Percentiles rank a stretch among this genome's conserved stretches.
phyloP scores from a whole-genome alignment of 2,329 filamentous ascomycete genomes.

The Seiridium cupressi region DNA sequence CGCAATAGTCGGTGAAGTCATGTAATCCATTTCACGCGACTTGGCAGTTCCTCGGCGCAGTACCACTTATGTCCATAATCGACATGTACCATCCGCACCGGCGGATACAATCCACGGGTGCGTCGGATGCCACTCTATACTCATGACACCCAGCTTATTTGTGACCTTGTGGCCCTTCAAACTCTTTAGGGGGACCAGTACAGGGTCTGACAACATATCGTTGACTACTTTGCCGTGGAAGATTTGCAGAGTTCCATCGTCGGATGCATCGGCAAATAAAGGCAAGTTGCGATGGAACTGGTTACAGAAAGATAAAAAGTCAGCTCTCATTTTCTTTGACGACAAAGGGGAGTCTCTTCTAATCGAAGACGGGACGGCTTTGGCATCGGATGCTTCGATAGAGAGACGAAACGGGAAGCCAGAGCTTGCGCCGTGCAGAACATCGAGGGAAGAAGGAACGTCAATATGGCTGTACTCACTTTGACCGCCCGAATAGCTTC shows the following conservation, averaged over 20 bases:
- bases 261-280: slow-evolving; percentile 90
- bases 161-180: slow-evolving; percentile 86
- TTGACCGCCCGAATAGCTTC: slow-evolving; percentile 88
- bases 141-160: slow-evolving; percentile 83
- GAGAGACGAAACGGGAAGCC: too few relatives aligned
- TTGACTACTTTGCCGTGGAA: slow-evolving; percentile 96
- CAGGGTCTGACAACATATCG: slow-evolving; percentile 94
- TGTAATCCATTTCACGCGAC: too few relatives aligned
- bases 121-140: slow-evolving; percentile 91
- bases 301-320: too few relatives aligned
- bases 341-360: too few relatives aligned
- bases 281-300: slow-evolving; percentile 74
- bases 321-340: too few relatives aligned
- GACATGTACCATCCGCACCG: slow-evolving; percentile 88
- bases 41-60: too few relatives aligned
- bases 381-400: too few relatives aligned
- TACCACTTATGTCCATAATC: slow-evolving; percentile 70
- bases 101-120: slow-evolving; percentile 95
- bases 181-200: slow-evolving; percentile 94
- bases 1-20: too few relatives aligned
- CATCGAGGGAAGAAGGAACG: too few relatives aligned
- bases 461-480: too few relatives aligned
- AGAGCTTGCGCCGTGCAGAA: too few relatives aligned
- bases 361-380: too few relatives aligned
- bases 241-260: slow-evolving; percentile 91